Evolutionary conservation across 2,329 filamentous ascomycete species (phyloP), one percentile per base, ranked within the genome.

Genomic region (Tympanopsis confertula): DNA sequence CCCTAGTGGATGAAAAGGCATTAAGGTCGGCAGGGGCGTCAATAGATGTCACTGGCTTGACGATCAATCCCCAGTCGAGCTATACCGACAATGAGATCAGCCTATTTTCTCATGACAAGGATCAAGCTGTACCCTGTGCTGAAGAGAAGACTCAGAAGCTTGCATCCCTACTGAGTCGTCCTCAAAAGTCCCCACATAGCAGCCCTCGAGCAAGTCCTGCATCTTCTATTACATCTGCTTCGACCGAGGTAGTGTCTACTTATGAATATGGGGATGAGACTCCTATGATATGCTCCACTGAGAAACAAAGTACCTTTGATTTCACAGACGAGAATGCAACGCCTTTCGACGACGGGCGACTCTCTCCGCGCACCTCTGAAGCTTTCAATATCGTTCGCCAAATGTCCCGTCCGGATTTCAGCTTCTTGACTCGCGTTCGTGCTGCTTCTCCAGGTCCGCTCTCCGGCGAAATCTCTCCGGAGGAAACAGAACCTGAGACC

Each of bases 401-500:
- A 50, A 59, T 61, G 56, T 51, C 55, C 47, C 47, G 47, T 40
- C 49, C 43, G 42, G 54, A 56, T 39, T 48, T 55, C 24, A 42
- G 44, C 39, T 48, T 57, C 37, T 38, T 58, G 42, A 49, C 46
- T 46, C 52, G 55, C 39, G 44, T 56, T 42, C 53, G 47, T 39
- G 47, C 53, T 40, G 49, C 49, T 4, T 52, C 52, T 35, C 45
- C 53, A 17, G 50, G 49, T 19, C 42, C 56, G 20, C 46, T 49
- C n/a, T 57, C 57, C n/a, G 54, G 53, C 18, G 52, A 54, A 35
- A 45, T 43, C 19, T 58, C 54, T 14, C 52, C 52, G 4, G 42
- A 52, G 10, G 58, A 61, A 30, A 48, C 53, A 26, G 65, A 73
- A 32, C 64, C 70, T 17, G 69, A 74, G 32, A 69, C 74, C 39